These are phyloP conservation scores for Golubevia pallescens DNA, from an alignment of 1,284 basidiomycete genomes.

Conservation along the genomic window DNA sequence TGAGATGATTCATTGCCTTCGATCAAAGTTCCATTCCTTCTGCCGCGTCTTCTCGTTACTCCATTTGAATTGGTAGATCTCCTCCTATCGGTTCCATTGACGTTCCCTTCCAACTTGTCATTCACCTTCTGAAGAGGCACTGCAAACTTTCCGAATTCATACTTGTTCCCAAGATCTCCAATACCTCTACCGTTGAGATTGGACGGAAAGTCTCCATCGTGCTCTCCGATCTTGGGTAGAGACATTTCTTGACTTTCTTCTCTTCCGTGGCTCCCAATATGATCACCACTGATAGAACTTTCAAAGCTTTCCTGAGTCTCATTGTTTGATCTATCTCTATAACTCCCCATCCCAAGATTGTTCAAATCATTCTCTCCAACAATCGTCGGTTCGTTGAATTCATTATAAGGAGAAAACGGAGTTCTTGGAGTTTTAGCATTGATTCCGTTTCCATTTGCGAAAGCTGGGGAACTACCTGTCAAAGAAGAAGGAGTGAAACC, in stretches of 20 bases:
- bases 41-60: too few species aligned
- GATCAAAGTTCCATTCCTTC: too few species aligned
- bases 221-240: constrained; percentile 1
- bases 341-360: too few species aligned
- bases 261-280: background rate
- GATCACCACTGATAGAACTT: background rate
- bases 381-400: constrained; percentile 3
- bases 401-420: constrained; percentile 43
- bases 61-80: too few species aligned
- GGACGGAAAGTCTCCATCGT: background rate
- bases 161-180: constrained; percentile 13
- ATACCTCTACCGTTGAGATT: background rate
- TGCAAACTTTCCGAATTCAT: constrained; percentile 22
- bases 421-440: constrained; percentile 44
- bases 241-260: background rate
- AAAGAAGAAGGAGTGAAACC: constrained; percentile 50
- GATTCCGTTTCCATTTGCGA: constrained; percentile 17
- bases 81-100: too few species aligned
- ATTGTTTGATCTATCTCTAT: too few species aligned
- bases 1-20: too few species aligned
- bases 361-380: too few species aligned
- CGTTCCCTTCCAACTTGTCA: background rate
- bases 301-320: background rate
- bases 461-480: constrained; percentile 45
- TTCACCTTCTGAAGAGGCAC: background rate